A percentile compares a stretch with the other conserved stretches of the same genome.
phyloP scores from a whole-genome alignment of 2,329 filamentous ascomycete species.

The Pseudogymnoascus verrucosus region DNA sequence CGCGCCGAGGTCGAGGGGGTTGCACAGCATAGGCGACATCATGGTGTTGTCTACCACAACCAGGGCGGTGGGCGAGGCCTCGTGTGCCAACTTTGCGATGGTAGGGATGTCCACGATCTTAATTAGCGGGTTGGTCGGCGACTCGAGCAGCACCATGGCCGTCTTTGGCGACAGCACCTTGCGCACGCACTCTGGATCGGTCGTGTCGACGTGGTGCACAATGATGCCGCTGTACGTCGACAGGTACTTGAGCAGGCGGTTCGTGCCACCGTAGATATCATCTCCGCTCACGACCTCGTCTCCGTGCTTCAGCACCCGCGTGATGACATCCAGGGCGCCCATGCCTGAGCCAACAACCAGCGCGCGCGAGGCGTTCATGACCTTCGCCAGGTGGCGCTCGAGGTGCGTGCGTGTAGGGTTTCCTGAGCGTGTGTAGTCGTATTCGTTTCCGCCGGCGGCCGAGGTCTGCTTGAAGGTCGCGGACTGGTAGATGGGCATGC shows the following conservation, averaged over 20 bases:
- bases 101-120: slow-evolving; percentile 89
- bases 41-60: slow-evolving; percentile 98
- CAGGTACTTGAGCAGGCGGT: slow-evolving; percentile 87
- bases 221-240: slow-evolving; percentile 82
- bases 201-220: slow-evolving; percentile 96
- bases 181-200: slow-evolving; percentile 61
- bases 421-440: slow-evolving; percentile 96
- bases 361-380: slow-evolving; percentile 90
- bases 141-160: slow-evolving; percentile 91
- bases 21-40: slow-evolving; percentile 90
- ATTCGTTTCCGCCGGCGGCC: slow-evolving; percentile 72
- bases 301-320: slow-evolving; percentile 77
- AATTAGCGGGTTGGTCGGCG: slow-evolving; percentile 94
- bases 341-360: slow-evolving; percentile 94
- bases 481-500: slow-evolving; percentile 95
- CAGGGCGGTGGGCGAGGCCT: slow-evolving; percentile 66
- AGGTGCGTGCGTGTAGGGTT: slow-evolving; percentile 95
- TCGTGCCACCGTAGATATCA: slow-evolving; percentile 91
- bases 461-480: slow-evolving; percentile 95
- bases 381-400: slow-evolving; percentile 94
- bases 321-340: slow-evolving; percentile 95
- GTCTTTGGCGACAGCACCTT: slow-evolving; percentile 70
- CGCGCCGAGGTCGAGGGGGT: slow-evolving; percentile 87
- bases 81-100: slow-evolving; percentile 70
- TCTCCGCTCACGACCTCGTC: slow-evolving; percentile 97